Evolutionary conservation across 441 rosid genomes (phyloP).

Genomic region (Erysimum pusillum): DNA sequence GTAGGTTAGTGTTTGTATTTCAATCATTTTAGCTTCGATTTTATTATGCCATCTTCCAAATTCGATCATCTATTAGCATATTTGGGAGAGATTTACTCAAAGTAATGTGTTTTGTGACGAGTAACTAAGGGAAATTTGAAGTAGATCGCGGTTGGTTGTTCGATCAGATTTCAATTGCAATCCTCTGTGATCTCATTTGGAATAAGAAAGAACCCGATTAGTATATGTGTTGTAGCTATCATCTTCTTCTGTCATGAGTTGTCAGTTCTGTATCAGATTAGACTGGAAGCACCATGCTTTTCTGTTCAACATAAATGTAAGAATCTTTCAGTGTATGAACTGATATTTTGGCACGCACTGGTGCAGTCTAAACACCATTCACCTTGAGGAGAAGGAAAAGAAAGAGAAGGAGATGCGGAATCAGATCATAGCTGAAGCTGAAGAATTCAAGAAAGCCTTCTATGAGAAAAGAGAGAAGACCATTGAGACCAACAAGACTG

Average conservation of each 20-base stretch:
- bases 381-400: conserved; percentile 83
- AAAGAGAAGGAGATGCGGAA: conserved; percentile 84
- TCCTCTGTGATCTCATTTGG: conserved; percentile 20
- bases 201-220: conserved; percentile 4
- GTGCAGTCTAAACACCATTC: conserved; percentile 73
- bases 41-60: conserved; percentile 1
- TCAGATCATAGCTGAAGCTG: conserved; percentile 81
- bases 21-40: conserved; percentile 5
- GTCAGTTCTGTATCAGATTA: conserved; percentile 4
- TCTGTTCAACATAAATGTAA: conserved; percentile 22
- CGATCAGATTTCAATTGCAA: background rate
- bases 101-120: conserved; percentile 13
- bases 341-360: conserved; percentile 23
- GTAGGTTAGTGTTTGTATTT: conserved; percentile 6
- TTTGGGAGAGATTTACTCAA: conserved; percentile 10
- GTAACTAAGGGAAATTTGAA: background rate
- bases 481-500: conserved; percentile 65
- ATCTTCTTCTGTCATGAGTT: conserved; percentile 20
- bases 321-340: conserved; percentile 7
- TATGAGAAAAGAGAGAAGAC: conserved; percentile 74
- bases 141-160: conserved; percentile 4
- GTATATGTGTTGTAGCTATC: conserved; percentile 4
- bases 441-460: conserved; percentile 71
- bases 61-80: background rate
- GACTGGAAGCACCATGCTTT: background rate